Conservation (phyloP, 2,329 filamentous ascomycete species). For the Penicillium aurantiogriseum region DNA sequence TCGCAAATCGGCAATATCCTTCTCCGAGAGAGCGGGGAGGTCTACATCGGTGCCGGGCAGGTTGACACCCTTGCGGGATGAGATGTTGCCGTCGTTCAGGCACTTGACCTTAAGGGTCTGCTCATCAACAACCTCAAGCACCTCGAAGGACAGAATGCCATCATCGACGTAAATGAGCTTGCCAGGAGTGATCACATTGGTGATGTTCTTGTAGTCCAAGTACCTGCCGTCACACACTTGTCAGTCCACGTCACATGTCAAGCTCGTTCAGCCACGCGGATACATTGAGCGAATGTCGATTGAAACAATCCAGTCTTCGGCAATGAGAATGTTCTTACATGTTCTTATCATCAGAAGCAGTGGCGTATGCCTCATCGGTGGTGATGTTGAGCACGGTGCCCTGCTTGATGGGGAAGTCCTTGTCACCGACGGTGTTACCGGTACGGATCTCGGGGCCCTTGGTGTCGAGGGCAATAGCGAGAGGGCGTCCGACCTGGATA, state of each 20-base stretch:
- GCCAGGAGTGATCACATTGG: conserved; percentile 88
- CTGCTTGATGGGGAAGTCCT: conserved; percentile 75
- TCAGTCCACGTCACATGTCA: conserved; percentile 16
- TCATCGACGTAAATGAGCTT: conserved; percentile 98
- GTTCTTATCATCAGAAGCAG: conserved; percentile 80
- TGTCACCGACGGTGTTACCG: conserved; percentile 68
- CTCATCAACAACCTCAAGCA: conserved; percentile 81
- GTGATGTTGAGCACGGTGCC: conserved; percentile 92
- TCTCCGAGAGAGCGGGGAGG: conserved; percentile 93
- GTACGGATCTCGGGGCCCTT: conserved; percentile 88
- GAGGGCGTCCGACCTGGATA: conserved; percentile 72
- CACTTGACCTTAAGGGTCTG: conserved; percentile 83
- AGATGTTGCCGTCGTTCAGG: conserved; percentile 98
- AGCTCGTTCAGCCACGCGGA: background rate
- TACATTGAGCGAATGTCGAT: background rate
- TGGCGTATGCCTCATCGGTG: conserved; percentile 89
- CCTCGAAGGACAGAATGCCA: conserved; percentile 94
- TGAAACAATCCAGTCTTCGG: background rate
- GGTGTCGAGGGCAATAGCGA: conserved; percentile 89
- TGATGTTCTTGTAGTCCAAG: conserved; percentile 99
- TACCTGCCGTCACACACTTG: conserved; percentile 57
- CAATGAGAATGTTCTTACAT: conserved; percentile 63
- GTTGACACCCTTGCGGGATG: conserved; percentile 98
- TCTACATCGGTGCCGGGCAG: conserved; percentile 98
- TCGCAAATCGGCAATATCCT: conserved; percentile 89